Conservation (phyloP, 2,329 filamentous ascomycete species). For the Neonectria ditissima region DNA sequence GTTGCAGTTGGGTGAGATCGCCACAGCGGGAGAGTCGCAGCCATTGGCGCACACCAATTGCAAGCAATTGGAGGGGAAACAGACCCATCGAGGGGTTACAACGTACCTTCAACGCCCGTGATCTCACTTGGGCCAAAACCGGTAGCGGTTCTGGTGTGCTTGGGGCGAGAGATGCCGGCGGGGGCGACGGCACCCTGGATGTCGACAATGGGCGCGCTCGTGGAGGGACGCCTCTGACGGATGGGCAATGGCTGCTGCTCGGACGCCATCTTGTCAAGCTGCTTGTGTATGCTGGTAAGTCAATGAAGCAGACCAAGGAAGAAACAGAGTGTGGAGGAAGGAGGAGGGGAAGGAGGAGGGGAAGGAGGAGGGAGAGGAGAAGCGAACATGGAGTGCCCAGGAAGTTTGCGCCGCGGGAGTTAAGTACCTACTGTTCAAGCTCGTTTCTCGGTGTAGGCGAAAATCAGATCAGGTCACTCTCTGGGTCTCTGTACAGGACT, state of each 20-base stretch:
- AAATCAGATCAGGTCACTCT: constrained; percentile 47
- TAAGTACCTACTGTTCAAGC: constrained; percentile 35
- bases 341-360: no score
- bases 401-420: constrained; percentile 25
- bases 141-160: constrained; percentile 97
- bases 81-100: not conserved
- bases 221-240: constrained; percentile 84
- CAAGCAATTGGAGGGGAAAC: not conserved
- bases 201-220: constrained; percentile 85
- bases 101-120: constrained; percentile 87
- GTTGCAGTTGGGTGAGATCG: constrained; percentile 12
- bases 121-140: constrained; percentile 93
- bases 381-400: constrained; percentile 20
- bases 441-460: constrained; percentile 35
- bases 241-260: constrained; percentile 57
- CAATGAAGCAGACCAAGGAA: constrained; percentile 17
- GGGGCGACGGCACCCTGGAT: constrained; percentile 89
- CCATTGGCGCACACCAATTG: constrained; percentile 23
- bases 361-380: no score
- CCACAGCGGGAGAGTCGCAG: not conserved
- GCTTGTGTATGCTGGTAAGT: constrained; percentile 32
- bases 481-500: constrained; percentile 41
- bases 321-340: constrained; percentile 19
- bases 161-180: constrained; percentile 85
- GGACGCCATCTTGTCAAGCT: constrained; percentile 48